A percentile compares a stretch with the other conserved stretches of the same genome.
These are phyloP conservation scores for Austroboletus eburneus DNA, from an alignment of 768 basidiomycete genomes.

Conservation along the genomic window DNA sequence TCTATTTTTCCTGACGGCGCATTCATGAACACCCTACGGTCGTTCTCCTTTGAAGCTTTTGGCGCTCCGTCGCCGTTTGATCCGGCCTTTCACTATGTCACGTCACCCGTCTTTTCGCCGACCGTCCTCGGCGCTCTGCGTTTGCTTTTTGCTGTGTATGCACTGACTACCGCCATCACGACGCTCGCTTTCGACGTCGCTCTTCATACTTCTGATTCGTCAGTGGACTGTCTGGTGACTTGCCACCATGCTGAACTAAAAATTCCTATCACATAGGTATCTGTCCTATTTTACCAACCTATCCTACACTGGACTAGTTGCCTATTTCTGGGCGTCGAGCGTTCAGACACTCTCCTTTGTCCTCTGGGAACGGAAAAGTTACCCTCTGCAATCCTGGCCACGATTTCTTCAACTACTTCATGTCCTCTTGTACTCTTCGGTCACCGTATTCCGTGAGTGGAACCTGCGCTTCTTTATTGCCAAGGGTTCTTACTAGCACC, in stretches of 20 bases:
- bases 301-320: conserved; percentile 54
- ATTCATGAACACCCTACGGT: too few species aligned
- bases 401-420: conserved; percentile 53
- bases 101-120: conserved; percentile 43
- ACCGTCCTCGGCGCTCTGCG: conserved; percentile 42
- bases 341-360: conserved; percentile 50
- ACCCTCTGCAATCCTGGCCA: conserved; percentile 60
- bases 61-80: conserved; percentile 42
- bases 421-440: conserved; percentile 46
- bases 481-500: background rate
- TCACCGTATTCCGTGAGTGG: conserved; percentile 55
- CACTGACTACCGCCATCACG: conserved; percentile 38
- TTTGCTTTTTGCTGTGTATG: conserved; percentile 47
- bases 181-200: conserved; percentile 28
- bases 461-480: background rate
- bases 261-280: conserved; percentile 35
- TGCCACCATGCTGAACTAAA: background rate
- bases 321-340: conserved; percentile 59
- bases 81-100: conserved; percentile 34
- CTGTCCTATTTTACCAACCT: conserved; percentile 65
- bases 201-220: conserved; percentile 27
- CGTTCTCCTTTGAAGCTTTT: conserved; percentile 19
- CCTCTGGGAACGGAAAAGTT: conserved; percentile 31
- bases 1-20: too few species aligned
- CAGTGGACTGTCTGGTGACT: conserved; percentile 17